Percentiles rank a stretch among this genome's conserved stretches.
Evolutionary conservation across 305 asterid species (phyloP).

Genomic region (Stenogyne calaminthoides): DNA sequence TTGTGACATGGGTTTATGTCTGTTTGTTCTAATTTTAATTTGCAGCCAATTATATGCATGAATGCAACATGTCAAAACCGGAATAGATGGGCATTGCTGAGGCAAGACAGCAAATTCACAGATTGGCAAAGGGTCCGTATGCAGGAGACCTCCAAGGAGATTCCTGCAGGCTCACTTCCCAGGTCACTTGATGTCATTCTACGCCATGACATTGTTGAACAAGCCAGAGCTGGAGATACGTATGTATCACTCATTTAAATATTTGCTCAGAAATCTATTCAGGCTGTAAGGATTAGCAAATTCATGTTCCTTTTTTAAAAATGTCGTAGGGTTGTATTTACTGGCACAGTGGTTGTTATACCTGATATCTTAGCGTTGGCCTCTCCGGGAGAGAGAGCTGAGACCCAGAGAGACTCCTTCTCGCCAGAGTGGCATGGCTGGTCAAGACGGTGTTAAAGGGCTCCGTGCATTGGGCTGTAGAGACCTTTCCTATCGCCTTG

Average conservation of each 20-base stretch:
- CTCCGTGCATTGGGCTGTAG: constrained; percentile 97
- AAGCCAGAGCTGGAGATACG: constrained; percentile 98
- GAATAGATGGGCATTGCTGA: constrained; percentile 82
- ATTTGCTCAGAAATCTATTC: not conserved
- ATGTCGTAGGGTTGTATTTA: constrained; percentile 77
- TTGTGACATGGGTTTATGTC: not conserved
- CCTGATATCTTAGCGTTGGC: constrained; percentile 92
- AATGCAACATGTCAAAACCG: constrained; percentile 88
- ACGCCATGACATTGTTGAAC: constrained; percentile 91
- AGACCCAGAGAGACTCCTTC: constrained; percentile 84
- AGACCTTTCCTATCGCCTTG: constrained; percentile 94
- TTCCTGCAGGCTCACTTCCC: constrained; percentile 97
- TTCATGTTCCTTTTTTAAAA: constrained; percentile 23
- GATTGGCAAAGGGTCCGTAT: constrained; percentile 99
- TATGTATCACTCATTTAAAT: constrained; percentile 37
- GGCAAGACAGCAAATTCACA: constrained; percentile 97
- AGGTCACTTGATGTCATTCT: constrained; percentile 96
- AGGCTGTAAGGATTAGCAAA: constrained; percentile 8
- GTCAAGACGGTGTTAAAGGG: constrained; percentile 87
- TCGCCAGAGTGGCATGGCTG: constrained; percentile 62
- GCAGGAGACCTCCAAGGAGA: constrained; percentile 97
- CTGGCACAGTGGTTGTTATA: constrained; percentile 86
- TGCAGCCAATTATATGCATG: constrained; percentile 93
- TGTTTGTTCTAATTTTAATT: constrained; percentile 3
- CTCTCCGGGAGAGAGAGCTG: constrained; percentile 94